phyloP scores from a whole-genome alignment of 1,139 yeast species.

The Yamadazyma triangularis region DNA sequence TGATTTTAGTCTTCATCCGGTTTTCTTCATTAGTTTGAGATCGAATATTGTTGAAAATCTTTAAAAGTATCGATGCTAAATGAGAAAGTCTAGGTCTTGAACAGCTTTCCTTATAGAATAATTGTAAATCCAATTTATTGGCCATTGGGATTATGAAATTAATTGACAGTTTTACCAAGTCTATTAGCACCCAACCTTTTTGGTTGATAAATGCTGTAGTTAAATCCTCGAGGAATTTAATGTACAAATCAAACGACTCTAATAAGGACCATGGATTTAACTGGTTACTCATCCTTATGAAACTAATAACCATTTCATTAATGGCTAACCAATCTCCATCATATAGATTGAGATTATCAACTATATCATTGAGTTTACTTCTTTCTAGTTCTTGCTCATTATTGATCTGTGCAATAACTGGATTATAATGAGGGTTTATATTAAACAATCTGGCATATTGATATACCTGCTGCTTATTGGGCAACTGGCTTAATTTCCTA shows the following conservation, averaged over 20 bases:
- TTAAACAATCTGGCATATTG: constrained; percentile 4
- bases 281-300: constrained; percentile 48
- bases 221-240: constrained; percentile 48
- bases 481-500: constrained; percentile 3
- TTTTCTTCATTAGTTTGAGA: constrained; percentile 45
- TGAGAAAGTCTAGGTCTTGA: constrained; percentile 47
- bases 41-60: constrained; percentile 60
- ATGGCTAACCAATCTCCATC: constrained; percentile 47
- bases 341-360: constrained; percentile 7
- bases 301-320: constrained; percentile 45
- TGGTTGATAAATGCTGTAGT: constrained; percentile 56
- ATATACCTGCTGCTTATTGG: constrained; percentile 4
- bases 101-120: constrained; percentile 36
- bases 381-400: constrained; percentile 1
- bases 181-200: constrained; percentile 47
- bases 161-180: constrained; percentile 38
- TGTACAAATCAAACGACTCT: constrained; percentile 56
- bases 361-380: neutral
- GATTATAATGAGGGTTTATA: constrained; percentile 4
- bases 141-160: constrained; percentile 47
- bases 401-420: constrained; percentile 2
- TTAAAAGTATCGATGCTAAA: constrained; percentile 54
- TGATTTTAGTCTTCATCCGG: constrained; percentile 44
- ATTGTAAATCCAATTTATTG: constrained; percentile 43
- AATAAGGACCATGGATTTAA: constrained; percentile 56